Base-by-base conservation (phyloP, 2,329 filamentous ascomycete species). In the Colletotrichum sp. region DNA sequence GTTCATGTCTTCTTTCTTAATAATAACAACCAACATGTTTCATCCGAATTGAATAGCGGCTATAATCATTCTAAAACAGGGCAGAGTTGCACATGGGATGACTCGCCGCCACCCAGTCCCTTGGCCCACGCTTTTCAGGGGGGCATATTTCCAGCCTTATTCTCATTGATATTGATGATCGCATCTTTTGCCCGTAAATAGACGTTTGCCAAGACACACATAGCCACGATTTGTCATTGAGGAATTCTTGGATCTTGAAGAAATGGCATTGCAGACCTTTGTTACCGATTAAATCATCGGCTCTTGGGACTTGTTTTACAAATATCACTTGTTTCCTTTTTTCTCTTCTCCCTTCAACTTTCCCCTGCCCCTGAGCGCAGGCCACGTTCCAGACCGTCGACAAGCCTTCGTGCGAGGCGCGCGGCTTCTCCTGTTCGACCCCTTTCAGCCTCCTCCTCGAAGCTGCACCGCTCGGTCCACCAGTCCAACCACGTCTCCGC, bases 401-500 rank as follows among this genome's bases (percentile, higher is more conserved):
- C 72, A n/a, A 87, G 67, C 4, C n/a, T 57, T 24, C 71, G 71
- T 2, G 84, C 85, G 77, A 80, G 78, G 16, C 63, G 59, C 16
- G 79, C 82, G 18, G 78, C 75, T 21, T 66, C 77, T 2, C 85
- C 85, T 6, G 66, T 68, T 44, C 86, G 79, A 5, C 78, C 84
- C 7, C 73, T 78, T 2, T 59, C 76, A 9, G 86, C 86, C 78
- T 93, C 89, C 79, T 93, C 91, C 1, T 85, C 82, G 81, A 91
- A 94, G 78, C 92, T 93, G 6, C 93, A 87, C 71, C 90, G 85
- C 3, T 81, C 85, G 4, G 84, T 89, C 81, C 88, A 89, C 93
- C 93, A 95, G 26, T 92, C 87, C 57, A 95, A 79, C 91, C 91
- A 93, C 1, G 80, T 81, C 80, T 91, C 89, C 5, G 89, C 91